Evolutionary conservation across 176 grass and related monocot species (phyloP).

Genomic region (Pontederia crassipes): DNA sequence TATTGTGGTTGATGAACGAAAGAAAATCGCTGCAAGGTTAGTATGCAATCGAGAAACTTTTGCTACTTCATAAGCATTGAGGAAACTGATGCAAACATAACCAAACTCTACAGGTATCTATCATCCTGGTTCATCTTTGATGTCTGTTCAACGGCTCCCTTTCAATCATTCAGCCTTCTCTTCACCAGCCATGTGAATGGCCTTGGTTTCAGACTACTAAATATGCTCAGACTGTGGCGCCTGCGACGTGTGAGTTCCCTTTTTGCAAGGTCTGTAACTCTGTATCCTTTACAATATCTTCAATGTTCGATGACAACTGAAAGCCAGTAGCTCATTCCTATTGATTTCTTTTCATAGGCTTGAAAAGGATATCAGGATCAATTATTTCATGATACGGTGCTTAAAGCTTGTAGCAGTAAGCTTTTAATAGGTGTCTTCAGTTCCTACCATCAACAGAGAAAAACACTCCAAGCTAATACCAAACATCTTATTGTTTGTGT

Average conservation of each 20-base stretch:
- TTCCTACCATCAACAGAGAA: too few species aligned
- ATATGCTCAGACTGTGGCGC: too few species aligned
- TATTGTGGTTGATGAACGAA: neutral
- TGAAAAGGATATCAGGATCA: neutral
- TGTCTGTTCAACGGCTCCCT: too few species aligned
- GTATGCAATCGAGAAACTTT: neutral
- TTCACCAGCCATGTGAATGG: too few species aligned
- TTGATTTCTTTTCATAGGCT: neutral
- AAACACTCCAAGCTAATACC: too few species aligned
- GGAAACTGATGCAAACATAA: neutral
- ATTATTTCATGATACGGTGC: neutral
- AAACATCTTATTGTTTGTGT: too few species aligned
- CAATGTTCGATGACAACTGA: neutral
- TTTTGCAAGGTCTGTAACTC: neutral
- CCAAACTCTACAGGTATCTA: neutral
- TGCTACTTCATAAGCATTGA: neutral
- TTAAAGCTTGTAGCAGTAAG: neutral
- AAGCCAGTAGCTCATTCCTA: neutral
- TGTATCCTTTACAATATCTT: neutral
- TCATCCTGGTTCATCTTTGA: too few species aligned
- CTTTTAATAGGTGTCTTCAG: too few species aligned
- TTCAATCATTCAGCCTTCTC: too few species aligned
- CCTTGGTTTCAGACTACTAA: too few species aligned
- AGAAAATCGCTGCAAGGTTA: neutral
- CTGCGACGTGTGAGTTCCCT: too few species aligned